phyloP scores from a whole-genome alignment of 202 grass and related monocot species.

The Miscanthus sacchariflorus region DNA sequence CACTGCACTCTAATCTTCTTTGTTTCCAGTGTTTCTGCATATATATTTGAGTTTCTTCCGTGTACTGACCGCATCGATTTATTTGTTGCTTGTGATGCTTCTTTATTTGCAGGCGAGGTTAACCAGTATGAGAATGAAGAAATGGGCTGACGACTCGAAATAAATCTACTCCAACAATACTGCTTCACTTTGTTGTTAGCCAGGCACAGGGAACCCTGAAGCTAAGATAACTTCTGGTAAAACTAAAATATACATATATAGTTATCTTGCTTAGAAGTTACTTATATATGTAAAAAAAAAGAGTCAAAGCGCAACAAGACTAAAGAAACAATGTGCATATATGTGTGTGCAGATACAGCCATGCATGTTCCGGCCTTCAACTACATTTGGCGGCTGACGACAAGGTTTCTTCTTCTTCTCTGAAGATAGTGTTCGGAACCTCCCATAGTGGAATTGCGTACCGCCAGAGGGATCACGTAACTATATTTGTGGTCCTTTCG shows the following conservation, averaged over 20 bases:
- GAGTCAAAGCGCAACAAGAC: neutral
- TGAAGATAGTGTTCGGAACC: neutral
- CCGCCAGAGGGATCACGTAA: neutral
- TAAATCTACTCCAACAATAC: neutral
- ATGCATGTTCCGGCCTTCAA: neutral
- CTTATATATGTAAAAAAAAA: neutral
- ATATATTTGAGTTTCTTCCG: neutral
- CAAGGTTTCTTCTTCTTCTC: neutral
- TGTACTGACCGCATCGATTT: neutral
- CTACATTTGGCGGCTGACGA: neutral
- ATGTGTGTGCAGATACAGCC: neutral
- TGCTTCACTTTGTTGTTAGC: neutral
- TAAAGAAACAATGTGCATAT: neutral
- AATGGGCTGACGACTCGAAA: slow-evolving; percentile 11
- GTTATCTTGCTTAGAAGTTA: neutral
- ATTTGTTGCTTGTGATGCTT: neutral
- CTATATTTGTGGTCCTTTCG: neutral
- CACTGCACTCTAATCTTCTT: neutral
- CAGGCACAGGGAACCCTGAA: neutral
- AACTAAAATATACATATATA: neutral
- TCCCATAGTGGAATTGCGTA: neutral
- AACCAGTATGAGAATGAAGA: slow-evolving; percentile 6
- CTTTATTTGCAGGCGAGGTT: slow-evolving; percentile 11
- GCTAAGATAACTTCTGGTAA: neutral
- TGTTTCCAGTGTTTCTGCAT: neutral